Evolutionary conservation across 2,329 filamentous ascomycete species (phyloP).

Genomic region (Colletotrichum aenigma): DNA sequence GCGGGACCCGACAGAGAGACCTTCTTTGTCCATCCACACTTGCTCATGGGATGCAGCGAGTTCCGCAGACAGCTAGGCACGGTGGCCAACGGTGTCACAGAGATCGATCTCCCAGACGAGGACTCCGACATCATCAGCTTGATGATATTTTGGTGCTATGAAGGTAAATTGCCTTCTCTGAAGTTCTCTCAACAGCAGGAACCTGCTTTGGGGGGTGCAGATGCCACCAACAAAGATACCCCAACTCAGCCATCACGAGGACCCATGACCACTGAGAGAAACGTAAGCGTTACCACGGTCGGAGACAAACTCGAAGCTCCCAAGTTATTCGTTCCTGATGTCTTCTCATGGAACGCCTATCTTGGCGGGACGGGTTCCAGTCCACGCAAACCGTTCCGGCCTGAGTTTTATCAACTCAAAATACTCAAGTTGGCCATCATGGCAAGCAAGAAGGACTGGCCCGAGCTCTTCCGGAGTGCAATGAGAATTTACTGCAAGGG

Average conservation of each 20-base stretch:
- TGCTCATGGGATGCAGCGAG: neutral
- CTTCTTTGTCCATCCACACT: neutral
- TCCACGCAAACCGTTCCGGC: too few species aligned
- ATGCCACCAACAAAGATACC: neutral
- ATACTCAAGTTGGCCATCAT: neutral
- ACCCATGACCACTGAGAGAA: neutral
- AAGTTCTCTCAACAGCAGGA: neutral
- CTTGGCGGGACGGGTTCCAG: neutral
- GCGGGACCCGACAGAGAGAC: neutral
- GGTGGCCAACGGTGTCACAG: neutral
- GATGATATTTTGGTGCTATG: neutral
- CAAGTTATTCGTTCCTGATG: neutral
- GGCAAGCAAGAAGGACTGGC: neutral
- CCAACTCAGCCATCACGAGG: neutral
- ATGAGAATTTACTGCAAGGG: neutral
- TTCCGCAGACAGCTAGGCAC: neutral
- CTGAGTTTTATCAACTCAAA: neutral
- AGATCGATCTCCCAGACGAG: neutral
- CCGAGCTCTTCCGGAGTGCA: neutral
- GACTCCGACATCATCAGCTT: neutral
- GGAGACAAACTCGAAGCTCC: neutral
- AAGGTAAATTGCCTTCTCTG: neutral
- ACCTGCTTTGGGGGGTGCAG: neutral
- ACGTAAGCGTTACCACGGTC: neutral
- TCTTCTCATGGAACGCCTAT: fast-evolving